Conservation (phyloP, 163 green algal genomes). For the Chlamydomonas reinhardtii region DNA sequence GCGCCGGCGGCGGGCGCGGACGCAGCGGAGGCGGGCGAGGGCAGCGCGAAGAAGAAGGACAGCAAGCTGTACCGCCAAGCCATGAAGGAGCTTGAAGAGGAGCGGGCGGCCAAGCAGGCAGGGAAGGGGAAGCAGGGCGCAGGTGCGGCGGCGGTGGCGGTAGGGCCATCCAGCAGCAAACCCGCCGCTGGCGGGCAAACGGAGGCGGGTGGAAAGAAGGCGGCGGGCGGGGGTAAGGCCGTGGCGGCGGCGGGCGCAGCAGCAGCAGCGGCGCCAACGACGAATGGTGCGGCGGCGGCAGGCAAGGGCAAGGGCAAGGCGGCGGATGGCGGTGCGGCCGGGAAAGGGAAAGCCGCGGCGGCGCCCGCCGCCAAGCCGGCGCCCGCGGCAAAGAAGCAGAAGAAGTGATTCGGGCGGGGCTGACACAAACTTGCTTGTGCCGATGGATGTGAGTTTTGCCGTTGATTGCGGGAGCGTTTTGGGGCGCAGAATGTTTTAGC, state of each 20-base stretch:
- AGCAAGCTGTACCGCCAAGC: slow-evolving; percentile 2
- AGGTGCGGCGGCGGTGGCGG: too few relatives aligned
- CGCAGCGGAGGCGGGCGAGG: slow-evolving; percentile 17
- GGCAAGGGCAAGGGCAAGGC: not conserved
- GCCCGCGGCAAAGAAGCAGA: slow-evolving; percentile 45
- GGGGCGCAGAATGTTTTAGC: too few relatives aligned
- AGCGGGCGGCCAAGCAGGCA: too few relatives aligned
- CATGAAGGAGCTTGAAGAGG: not conserved
- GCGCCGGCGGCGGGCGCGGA: not conserved
- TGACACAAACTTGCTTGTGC: not conserved
- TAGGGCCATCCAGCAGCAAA: too few relatives aligned
- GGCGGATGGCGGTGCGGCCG: not conserved
- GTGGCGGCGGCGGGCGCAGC: not conserved
- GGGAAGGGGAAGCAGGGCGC: too few relatives aligned
- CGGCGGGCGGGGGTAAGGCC: not conserved
- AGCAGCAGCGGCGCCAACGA: not conserved
- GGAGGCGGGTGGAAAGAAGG: slow-evolving; percentile 22
- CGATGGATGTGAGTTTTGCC: not conserved
- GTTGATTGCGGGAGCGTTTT: too few relatives aligned
- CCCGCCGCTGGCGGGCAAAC: not conserved
- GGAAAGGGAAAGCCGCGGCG: not conserved
- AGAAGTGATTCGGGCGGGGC: slow-evolving; percentile 1
- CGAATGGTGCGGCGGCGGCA: not conserved
- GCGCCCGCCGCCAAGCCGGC: not conserved
- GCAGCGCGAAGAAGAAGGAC: slow-evolving; percentile 12